phyloP scores from a whole-genome alignment of 2,329 filamentous ascomycete species.

The Neopestalotiopsis sp. region DNA sequence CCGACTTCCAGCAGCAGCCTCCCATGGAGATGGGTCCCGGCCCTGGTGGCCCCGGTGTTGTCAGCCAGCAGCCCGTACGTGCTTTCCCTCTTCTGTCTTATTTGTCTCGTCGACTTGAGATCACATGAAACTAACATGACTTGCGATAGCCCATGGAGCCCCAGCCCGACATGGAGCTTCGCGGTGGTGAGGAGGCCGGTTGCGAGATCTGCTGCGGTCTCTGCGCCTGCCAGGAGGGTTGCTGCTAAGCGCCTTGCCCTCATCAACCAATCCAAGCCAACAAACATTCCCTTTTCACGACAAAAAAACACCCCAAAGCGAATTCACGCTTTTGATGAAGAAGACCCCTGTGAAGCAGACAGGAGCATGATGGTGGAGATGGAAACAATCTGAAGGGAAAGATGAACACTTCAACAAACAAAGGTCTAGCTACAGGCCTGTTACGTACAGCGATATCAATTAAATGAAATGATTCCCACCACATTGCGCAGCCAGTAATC shows the following conservation, averaged over 20 bases:
- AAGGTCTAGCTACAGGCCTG: neutral
- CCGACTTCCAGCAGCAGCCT: conserved; percentile 49
- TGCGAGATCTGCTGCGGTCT: conserved; percentile 53
- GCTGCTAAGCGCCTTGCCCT: conserved; percentile 40
- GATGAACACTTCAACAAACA: neutral
- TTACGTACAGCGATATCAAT: conserved; percentile 11
- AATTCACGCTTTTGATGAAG: neutral
- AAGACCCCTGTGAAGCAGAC: neutral
- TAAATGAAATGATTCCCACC: conserved; percentile 11
- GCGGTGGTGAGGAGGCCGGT: conserved; percentile 51
- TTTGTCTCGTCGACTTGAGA: neutral
- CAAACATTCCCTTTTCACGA: neutral
- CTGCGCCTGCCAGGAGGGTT: conserved; percentile 49
- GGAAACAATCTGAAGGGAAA: neutral
- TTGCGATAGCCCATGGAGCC: conserved; percentile 36
- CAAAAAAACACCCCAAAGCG: neutral
- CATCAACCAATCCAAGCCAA: neutral
- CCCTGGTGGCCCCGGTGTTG: conserved; percentile 39
- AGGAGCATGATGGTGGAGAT: neutral
- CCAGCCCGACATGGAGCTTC: conserved; percentile 48
- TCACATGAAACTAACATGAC: conserved; percentile 7
- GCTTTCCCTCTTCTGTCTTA: neutral
- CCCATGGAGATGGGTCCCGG: conserved; percentile 43
- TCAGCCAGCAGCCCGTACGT: conserved; percentile 50
- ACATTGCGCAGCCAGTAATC: neutral